Conservation (phyloP, 2,329 filamentous ascomycete genomes). For the Fusarium proliferatum region DNA sequence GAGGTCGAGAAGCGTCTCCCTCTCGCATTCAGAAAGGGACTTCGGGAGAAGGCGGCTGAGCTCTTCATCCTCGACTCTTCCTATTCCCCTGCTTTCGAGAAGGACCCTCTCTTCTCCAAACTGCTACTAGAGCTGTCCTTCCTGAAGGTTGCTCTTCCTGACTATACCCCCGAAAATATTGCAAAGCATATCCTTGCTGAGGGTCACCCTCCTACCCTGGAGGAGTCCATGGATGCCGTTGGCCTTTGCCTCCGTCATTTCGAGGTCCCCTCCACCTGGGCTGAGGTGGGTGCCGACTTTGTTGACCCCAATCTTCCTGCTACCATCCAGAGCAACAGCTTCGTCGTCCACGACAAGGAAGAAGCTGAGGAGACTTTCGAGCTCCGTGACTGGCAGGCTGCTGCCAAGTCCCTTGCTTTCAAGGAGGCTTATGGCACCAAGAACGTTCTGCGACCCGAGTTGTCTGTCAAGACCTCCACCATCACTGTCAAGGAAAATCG, state of each 20-base stretch:
- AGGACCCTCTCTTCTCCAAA: conserved; percentile 71
- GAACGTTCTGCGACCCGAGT: conserved; percentile 81
- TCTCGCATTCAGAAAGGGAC: conserved; percentile 73
- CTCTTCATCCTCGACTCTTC: conserved; percentile 82
- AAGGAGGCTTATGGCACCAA: conserved; percentile 91
- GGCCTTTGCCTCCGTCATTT: conserved; percentile 77
- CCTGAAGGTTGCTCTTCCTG: conserved; percentile 78
- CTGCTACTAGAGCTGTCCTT: conserved; percentile 85
- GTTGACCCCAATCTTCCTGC: conserved; percentile 65
- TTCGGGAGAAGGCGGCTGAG: conserved; percentile 76
- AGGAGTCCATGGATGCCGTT: conserved; percentile 73
- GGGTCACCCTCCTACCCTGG: conserved; percentile 60
- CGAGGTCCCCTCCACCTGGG: conserved; percentile 84
- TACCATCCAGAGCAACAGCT: conserved; percentile 82
- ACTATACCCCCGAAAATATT: conserved; percentile 69
- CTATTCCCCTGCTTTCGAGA: conserved; percentile 73
- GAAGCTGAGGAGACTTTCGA: conserved; percentile 74
- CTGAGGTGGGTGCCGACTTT: conserved; percentile 68
- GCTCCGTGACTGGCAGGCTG: conserved; percentile 82
- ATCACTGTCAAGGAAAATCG: conserved; percentile 96
- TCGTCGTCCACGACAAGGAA: conserved; percentile 80
- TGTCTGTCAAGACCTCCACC: conserved; percentile 85
- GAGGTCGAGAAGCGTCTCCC: conserved; percentile 90
- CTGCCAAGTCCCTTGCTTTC: conserved; percentile 89
- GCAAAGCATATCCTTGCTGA: conserved; percentile 73